These are phyloP conservation scores for Kingdonia uniflora DNA, from an alignment of 164 flowering plant species.

Conservation along the genomic window DNA sequence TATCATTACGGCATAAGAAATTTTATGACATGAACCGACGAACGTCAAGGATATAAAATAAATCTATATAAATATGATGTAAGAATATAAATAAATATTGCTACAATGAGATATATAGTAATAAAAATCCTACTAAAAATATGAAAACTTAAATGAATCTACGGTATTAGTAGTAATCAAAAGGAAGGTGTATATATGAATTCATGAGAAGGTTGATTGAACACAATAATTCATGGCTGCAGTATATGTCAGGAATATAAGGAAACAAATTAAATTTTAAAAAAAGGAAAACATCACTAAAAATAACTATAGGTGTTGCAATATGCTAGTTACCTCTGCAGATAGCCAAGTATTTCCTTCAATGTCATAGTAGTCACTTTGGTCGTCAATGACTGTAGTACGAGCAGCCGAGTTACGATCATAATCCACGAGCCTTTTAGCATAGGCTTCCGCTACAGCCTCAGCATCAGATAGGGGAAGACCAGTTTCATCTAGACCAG, in stretches of 20 bases:
- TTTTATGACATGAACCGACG: no score
- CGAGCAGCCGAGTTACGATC: slow-evolving; percentile 89
- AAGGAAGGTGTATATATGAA: no score
- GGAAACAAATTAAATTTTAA: no score
- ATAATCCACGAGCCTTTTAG: slow-evolving; percentile 87
- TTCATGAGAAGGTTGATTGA: no score
- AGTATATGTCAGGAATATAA: background rate
- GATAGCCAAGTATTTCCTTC: slow-evolving; percentile 92
- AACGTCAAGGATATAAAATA: no score
- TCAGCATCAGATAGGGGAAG: slow-evolving; percentile 61
- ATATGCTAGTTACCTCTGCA: slow-evolving; percentile 37
- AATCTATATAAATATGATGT: no score
- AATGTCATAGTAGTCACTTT: slow-evolving; percentile 87
- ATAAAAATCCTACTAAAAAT: no score
- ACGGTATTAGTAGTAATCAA: no score
- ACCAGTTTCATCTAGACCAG: slow-evolving; percentile 58
- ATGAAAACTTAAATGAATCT: no score
- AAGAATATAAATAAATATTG: no score
- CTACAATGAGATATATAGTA: no score
- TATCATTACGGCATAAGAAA: no score
- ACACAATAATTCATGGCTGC: background rate
- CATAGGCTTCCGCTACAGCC: slow-evolving; percentile 85
- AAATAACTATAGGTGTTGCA: background rate
- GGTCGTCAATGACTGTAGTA: slow-evolving; percentile 94
- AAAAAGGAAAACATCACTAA: background rate